Percentiles rank a stretch among this genome's conserved stretches.
These are phyloP conservation scores for Leptomonas seymouri DNA, from an alignment of 208 protist genomes.

Conservation along the genomic window DNA sequence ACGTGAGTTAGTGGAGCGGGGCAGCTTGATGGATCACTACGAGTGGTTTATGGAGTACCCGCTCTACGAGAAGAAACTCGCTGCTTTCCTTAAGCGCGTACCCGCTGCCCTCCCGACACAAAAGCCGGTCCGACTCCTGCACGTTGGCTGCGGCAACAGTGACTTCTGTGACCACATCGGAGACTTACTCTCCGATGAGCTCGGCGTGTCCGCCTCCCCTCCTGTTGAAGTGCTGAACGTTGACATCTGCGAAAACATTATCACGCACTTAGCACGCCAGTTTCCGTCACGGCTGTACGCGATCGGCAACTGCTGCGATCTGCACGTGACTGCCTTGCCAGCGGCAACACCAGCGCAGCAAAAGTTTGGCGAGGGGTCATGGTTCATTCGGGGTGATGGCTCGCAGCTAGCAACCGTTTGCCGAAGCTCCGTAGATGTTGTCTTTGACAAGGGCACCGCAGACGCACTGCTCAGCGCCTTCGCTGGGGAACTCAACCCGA, in stretches of 20 bases:
- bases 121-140: constrained; percentile 33
- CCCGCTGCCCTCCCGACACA: not conserved
- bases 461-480: constrained; percentile 72
- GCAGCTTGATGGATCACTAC: constrained; percentile 61
- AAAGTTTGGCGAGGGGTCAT: not conserved
- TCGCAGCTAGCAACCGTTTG: constrained; percentile 13
- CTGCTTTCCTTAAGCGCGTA: constrained; percentile 1
- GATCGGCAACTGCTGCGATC: constrained; percentile 54
- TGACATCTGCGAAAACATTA: constrained; percentile 58
- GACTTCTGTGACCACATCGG: constrained; percentile 54
- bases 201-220: not conserved
- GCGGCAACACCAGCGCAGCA: not conserved
- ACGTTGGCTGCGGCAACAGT: constrained; percentile 71
- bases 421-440: constrained; percentile 34
- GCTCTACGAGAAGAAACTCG: constrained; percentile 37
- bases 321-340: constrained; percentile 13
- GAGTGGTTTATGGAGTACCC: constrained; percentile 73
- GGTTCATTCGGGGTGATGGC: constrained; percentile 6
- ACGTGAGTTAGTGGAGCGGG: constrained; percentile 29
- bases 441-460: constrained; percentile 71
- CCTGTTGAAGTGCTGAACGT: constrained; percentile 50
- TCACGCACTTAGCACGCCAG: constrained; percentile 24
- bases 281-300: constrained; percentile 48
- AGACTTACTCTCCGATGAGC: not conserved
- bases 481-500: constrained; percentile 58